These are phyloP conservation scores for Dalbergia oliveri DNA, from an alignment of 306 rosid genomes.

Conservation along the genomic window DNA sequence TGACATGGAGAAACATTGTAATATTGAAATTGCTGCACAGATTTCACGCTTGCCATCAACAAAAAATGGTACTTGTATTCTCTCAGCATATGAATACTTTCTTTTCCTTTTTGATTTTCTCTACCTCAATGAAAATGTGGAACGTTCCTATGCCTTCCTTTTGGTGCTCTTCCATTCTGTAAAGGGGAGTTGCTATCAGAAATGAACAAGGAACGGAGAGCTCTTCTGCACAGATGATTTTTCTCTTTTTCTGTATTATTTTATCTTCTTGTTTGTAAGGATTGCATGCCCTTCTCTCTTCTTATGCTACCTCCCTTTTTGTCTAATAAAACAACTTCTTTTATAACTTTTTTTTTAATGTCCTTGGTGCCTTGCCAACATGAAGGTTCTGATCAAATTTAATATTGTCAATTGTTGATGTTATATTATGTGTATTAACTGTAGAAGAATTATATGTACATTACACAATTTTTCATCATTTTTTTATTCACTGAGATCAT, in stretches of 20 bases:
- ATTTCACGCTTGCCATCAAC: slow-evolving; percentile 71
- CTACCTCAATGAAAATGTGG: slow-evolving; percentile 15
- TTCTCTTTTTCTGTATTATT: slow-evolving; percentile 22
- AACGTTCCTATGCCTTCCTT: neutral
- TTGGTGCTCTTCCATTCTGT: slow-evolving; percentile 8
- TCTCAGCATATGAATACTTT: slow-evolving; percentile 49
- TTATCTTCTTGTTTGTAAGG: slow-evolving; percentile 29
- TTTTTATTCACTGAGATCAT: slow-evolving; percentile 18
- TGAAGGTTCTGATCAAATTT: slow-evolving; percentile 7
- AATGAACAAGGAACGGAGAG: neutral
- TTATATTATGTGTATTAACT: neutral
- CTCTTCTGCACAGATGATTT: slow-evolving; percentile 11
- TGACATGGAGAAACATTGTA: slow-evolving; percentile 93
- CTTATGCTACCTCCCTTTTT: neutral
- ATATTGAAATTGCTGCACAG: slow-evolving; percentile 87
- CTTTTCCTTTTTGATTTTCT: slow-evolving; percentile 35
- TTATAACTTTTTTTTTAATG: neutral
- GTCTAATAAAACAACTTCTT: neutral
- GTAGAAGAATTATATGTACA: slow-evolving; percentile 17
- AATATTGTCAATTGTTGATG: neutral
- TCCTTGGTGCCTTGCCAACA: neutral
- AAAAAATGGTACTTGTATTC: slow-evolving; percentile 77
- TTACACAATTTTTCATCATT: slow-evolving; percentile 4
- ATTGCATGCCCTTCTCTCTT: neutral
- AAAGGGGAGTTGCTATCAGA: slow-evolving; percentile 7